Evolutionary conservation across 345 rosid species (phyloP).

Genomic region (Brassica incana): DNA sequence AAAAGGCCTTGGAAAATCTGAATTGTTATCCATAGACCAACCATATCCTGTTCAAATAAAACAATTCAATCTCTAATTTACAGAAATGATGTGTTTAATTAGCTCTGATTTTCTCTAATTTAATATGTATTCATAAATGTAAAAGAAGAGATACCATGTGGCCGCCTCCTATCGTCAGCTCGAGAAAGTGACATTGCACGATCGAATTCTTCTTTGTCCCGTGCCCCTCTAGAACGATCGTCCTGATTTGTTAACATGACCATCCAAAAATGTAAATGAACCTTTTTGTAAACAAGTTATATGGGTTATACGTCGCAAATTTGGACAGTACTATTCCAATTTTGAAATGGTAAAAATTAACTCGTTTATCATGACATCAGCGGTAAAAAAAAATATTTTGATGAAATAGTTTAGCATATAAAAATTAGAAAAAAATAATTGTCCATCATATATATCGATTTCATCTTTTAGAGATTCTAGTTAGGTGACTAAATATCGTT

Average conservation of each 20-base stretch:
- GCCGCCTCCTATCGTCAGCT: slow-evolving; percentile 59
- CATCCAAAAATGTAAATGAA: slow-evolving; percentile 7
- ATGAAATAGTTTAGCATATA: not conserved
- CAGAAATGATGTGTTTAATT: not conserved
- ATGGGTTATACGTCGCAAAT: too few relatives aligned
- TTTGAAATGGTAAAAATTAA: not conserved
- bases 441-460: not conserved
- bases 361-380: not conserved
- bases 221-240: slow-evolving; percentile 53
- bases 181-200: slow-evolving; percentile 65
- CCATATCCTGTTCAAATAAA: slow-evolving; percentile 46
- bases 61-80: not conserved
- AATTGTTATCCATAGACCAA: slow-evolving; percentile 50
- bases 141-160: slow-evolving; percentile 46
- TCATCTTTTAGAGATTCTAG: slow-evolving; percentile 17
- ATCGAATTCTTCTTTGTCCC: slow-evolving; percentile 74
- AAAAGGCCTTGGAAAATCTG: slow-evolving; percentile 50
- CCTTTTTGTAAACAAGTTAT: too few relatives aligned
- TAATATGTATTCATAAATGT: not conserved
- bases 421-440: not conserved
- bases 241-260: slow-evolving; percentile 46
- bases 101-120: not conserved
- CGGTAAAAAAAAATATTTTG: not conserved
- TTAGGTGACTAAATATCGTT: slow-evolving; percentile 13
- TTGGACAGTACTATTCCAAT: too few relatives aligned